Base-by-base conservation (phyloP, 805 yeast species). In the Lachancea thermotolerans region DNA sequence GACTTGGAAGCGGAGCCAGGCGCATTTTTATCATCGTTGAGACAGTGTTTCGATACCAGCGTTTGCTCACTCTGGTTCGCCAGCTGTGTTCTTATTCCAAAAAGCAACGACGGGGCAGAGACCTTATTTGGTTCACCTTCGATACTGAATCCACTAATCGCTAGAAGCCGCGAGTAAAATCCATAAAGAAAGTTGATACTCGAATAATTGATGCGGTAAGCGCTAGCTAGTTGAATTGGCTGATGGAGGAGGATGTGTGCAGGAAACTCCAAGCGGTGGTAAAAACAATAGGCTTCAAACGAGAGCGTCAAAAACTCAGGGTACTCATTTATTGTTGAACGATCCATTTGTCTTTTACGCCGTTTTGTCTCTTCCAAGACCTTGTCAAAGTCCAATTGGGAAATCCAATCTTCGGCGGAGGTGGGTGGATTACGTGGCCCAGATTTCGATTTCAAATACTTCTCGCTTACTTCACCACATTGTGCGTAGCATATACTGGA, bases 221-320 rank as follows among this genome's bases (percentile, higher is more conserved):
- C 51, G 18, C 52, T 54, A 2, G 62, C 64, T 27, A 64, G 41
- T 4, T 47, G 27, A 10, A 60, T 49, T 2, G 64, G 60, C 43
- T 62, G 67, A 15, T 54, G 49, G 10, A 64, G 46, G 27, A 64
- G 43, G 7, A 64, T 48, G 32, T 62, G 58, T 2, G 62, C 62
- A 2, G 68, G 68, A 49, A 52, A 62, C 41, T 60, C 66, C 32
- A 60, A 53, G 31, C 59, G 53, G 33, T 64, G 64, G 37, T 58
- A 60, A 44, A 62, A 64, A 45, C 65, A 64, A 45, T 64, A 64
- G n/a, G 64, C 53, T 49, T 64, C 68, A 50, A 62, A 64, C 12
- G 65, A 60, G 17, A 64, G 36, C 1, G 63, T 52, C 37, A 64
- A 48, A 51, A 55, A 61, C 40, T 61, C 66, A 1, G 66, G 66